Evolutionary conservation across 441 rosid genomes (phyloP), one percentile per base, ranked within the genome.

Genomic region (Melastoma candidum): DNA sequence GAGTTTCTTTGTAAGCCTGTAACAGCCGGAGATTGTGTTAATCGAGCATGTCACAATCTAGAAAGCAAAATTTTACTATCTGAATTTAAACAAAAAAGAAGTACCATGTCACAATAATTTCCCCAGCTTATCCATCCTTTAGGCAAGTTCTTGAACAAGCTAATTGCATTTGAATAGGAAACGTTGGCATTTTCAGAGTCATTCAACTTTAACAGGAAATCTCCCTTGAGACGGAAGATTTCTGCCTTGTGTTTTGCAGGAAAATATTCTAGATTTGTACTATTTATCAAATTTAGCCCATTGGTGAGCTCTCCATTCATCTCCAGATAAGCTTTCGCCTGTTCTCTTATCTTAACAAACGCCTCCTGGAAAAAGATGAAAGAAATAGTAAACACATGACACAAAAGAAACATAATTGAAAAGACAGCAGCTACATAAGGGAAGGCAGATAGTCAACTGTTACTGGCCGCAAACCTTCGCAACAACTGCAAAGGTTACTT

Each of bases 91-190:
- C 11, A 36, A 51, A 53, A 46, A 57, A 55, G 65, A 17, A 17
- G 22, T 84, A 93, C 99, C 97, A 78, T 70, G 70, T 94, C 95
- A 68, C 97, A 87, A 68, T 89, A 94, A 58, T 74, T 82, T 66
- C 99, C 97, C 99, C 99, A 94, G 79, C 97, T 89, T 76, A 94
- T 89, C 99, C 99, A 94, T 68, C 99, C 99, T 71, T 84, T 94
- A 7, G 99, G 95, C 66, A 85, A 76, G 76, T 81, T 83, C 64
- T 90, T 94, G 81, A 77, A 89, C 61, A 89, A 81, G 76, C 73
- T 74, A 73, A 89, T 82, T 12, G 95, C 96, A 74, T 77, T 80
- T 59, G 97, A 94, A 73, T 87, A 94, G 53, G 94, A 95, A 77
- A 74, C 10, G 64, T 90, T 89, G 53, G 97, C 97, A 68, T 57